A percentile compares a stretch with the other conserved stretches of the same genome.
These are phyloP conservation scores for Mangifera indica DNA, from an alignment of 345 rosid species.

Conservation along the genomic window DNA sequence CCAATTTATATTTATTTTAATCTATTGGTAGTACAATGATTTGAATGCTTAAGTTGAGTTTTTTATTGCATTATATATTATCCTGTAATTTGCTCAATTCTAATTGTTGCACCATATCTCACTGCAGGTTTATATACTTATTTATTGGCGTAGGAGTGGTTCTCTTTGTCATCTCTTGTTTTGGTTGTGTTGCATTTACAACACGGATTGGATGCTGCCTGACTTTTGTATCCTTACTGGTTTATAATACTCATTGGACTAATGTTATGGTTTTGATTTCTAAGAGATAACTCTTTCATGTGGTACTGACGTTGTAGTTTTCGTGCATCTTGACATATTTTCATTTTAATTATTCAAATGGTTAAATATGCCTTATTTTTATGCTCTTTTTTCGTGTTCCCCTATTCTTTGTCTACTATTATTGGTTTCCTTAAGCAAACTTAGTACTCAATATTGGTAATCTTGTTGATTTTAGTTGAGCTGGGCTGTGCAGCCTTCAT, in stretches of 20 bases:
- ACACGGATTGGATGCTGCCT: constrained; percentile 91
- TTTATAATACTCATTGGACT: constrained; percentile 1
- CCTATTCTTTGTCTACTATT: constrained; percentile 7
- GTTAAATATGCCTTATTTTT: neutral
- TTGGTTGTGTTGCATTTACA: constrained; percentile 81
- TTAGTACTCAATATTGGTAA: constrained; percentile 71
- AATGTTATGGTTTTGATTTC: neutral
- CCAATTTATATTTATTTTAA: neutral
- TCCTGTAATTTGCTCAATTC: constrained; percentile 8
- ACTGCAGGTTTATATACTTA: constrained; percentile 86
- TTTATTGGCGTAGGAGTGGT: constrained; percentile 82
- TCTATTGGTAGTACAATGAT: neutral
- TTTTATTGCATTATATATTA: neutral
- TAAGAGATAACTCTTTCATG: neutral
- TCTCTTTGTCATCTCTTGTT: constrained; percentile 81
- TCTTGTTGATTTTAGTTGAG: constrained; percentile 86
- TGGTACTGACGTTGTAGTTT: constrained; percentile 1
- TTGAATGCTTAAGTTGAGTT: constrained; percentile 3
- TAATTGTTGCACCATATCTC: constrained; percentile 20
- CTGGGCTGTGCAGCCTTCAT: constrained; percentile 89
- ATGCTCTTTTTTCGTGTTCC: neutral
- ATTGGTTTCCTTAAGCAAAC: constrained; percentile 59
- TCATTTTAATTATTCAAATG: neutral
- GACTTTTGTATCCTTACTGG: constrained; percentile 80
- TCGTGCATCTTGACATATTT: neutral